phyloP scores from a whole-genome alignment of 2,329 filamentous ascomycete genomes.

The Pseudodiploospora longispora region DNA sequence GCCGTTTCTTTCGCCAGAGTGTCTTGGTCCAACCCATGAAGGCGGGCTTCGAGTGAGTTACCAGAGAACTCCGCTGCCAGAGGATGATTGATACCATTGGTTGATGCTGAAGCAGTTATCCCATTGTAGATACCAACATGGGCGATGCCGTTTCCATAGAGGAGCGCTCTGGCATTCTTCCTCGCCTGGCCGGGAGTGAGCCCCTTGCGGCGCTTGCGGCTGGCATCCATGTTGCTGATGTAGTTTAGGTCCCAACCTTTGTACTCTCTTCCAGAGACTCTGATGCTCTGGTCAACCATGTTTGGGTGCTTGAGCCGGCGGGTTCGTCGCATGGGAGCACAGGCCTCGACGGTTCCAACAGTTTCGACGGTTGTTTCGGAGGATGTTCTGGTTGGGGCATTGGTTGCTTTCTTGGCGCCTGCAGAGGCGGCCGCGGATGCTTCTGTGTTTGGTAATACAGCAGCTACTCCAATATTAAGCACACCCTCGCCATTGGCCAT shows the following conservation, averaged over 20 bases:
- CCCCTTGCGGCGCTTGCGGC: constrained; percentile 16
- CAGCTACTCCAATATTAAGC: no score
- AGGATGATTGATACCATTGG: constrained; percentile 29
- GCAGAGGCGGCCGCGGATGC: constrained; percentile 17
- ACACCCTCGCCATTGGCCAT: no score
- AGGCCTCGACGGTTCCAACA: constrained; percentile 12
- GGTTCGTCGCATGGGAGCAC: constrained; percentile 13
- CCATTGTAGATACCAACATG: constrained; percentile 17
- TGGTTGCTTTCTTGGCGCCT: constrained; percentile 9
- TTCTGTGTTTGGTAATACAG: constrained; percentile 29
- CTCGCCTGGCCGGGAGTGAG: constrained; percentile 29
- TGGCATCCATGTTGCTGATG: constrained; percentile 45
- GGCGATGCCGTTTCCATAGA: constrained; percentile 29
- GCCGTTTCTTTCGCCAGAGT: constrained; percentile 9
- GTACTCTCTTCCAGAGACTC: constrained; percentile 28
- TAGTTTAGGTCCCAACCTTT: constrained; percentile 36
- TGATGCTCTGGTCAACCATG: constrained; percentile 25
- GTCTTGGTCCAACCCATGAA: constrained; percentile 18
- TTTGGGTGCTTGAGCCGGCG: constrained; percentile 18
- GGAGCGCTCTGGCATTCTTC: constrained; percentile 22
- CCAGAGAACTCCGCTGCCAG: constrained; percentile 39
- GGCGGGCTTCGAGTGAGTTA: constrained; percentile 27
- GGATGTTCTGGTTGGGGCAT: neutral
- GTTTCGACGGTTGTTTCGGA: constrained; percentile 15
- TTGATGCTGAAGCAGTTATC: neutral